Evolutionary conservation across 2,329 filamentous ascomycete species (phyloP), one percentile per base, ranked within the genome.

Genomic region (Xylaria sp.): DNA sequence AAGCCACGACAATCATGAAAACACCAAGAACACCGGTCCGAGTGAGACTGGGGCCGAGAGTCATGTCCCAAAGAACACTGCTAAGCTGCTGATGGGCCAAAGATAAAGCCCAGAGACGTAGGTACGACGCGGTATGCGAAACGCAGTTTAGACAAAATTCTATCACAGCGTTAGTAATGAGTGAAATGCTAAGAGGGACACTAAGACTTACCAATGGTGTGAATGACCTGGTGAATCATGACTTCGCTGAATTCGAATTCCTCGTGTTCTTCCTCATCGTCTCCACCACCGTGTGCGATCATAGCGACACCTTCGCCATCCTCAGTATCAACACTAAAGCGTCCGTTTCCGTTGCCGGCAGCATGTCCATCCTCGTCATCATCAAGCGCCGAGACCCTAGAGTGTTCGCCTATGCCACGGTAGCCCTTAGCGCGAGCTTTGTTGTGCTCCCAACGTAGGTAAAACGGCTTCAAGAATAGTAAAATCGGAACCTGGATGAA

Each of bases 91-190:
- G 96, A 86, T 99, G 96, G 39, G 96, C 96, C 69, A 99, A 91
- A 1, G 96, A 99, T 75, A 99, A 83, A 39, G 96, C 96, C 96
- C 96, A 99, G 54, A 99, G 92, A 86, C 96, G 96, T 57, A 99
- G 92, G 83, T 99, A 99, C 0, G 96, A 99, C 4, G 96, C 96
- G 4, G 97, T 99, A 83, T 99, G 96, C 36, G 96, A 99, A 72
- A 99, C 95, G 81, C 95, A 98, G 86, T 99, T 99, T 76, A 99
- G 88, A 80, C 96, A 99, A 85, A 99, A 99, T 87, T 99, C 94
- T 94, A 64, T 8, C 31, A 71, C 28, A 25, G 5, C 31, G 66
- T 71, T 39, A 43, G 46, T 20, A 68, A n/a, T 2, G 28, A 59
- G 18, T 9, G 12, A 2, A 41, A 6, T 20, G 10, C 36, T 33